These are phyloP conservation scores for Trametes coccinea DNA, from an alignment of 768 basidiomycete genomes.

Conservation along the genomic window DNA sequence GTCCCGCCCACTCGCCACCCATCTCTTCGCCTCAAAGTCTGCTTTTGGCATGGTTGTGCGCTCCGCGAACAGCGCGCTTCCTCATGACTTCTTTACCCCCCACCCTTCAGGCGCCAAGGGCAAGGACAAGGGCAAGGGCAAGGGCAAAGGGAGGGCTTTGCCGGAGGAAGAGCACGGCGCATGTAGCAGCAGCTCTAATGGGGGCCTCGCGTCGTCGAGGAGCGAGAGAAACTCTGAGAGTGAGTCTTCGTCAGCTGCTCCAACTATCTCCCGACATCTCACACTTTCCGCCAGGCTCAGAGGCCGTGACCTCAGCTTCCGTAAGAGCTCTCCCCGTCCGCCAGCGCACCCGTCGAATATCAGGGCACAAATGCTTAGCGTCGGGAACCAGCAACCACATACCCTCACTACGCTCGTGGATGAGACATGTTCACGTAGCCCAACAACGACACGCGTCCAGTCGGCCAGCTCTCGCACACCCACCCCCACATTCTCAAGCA, in stretches of 20 bases:
- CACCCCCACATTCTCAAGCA: not conserved
- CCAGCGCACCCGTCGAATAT: conserved; percentile 24
- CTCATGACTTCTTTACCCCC: conserved; percentile 57
- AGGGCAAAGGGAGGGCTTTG: conserved; percentile 51
- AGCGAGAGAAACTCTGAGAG: not conserved
- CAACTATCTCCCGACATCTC: not conserved
- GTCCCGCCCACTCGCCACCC: conserved; percentile 28
- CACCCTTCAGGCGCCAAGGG: conserved; percentile 52
- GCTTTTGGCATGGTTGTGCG: conserved; percentile 34
- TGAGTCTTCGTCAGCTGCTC: not conserved
- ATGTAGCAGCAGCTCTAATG: conserved; percentile 4
- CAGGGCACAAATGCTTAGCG: conserved; percentile 13
- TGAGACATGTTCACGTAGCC: conserved; percentile 13
- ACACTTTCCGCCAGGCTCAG: not conserved
- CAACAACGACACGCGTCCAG: conserved; percentile 35
- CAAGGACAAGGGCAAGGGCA: conserved; percentile 49
- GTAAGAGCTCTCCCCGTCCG: conserved; percentile 12
- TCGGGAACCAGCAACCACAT: conserved; percentile 18
- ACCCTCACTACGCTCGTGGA: conserved; percentile 19
- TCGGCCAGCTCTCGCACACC: conserved; percentile 10
- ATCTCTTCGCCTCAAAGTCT: conserved; percentile 31
- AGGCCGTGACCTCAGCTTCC: not conserved
- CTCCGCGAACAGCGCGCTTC: conserved; percentile 36
- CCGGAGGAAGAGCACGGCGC: conserved; percentile 18
- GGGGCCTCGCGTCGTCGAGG: not conserved